Percentiles rank a stretch among this genome's conserved stretches.
Evolutionary conservation across 805 yeast genomes (phyloP).

Genomic region (Candida sithepensis): DNA sequence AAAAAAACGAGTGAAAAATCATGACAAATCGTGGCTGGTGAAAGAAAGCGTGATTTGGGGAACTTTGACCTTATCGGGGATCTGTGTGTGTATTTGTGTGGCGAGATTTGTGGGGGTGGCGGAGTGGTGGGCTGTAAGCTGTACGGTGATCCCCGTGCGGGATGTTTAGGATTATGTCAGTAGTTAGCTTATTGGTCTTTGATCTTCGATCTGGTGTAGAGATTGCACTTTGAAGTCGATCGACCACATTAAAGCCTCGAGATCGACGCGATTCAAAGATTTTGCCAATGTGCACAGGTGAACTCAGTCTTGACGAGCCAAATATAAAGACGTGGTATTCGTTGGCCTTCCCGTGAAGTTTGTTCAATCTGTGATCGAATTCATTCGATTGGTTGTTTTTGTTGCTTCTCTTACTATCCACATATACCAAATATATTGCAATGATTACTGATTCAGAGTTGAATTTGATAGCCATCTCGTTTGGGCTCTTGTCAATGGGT

Average conservation of each 20-base stretch:
- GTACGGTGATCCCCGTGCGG: background rate
- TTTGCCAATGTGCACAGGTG: too few species aligned
- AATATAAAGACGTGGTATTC: too few species aligned
- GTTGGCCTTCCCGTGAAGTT: too few species aligned
- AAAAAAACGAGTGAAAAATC: too few species aligned
- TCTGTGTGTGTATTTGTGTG: background rate
- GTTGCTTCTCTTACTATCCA: background rate
- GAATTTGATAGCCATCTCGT: slow-evolving; percentile 64
- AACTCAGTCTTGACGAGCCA: too few species aligned
- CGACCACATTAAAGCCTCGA: too few species aligned
- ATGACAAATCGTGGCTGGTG: too few species aligned
- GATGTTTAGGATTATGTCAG: background rate
- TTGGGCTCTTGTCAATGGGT: slow-evolving; percentile 69
- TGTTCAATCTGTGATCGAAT: too few species aligned
- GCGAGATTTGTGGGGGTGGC: background rate
- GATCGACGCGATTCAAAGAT: too few species aligned
- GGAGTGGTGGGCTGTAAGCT: background rate
- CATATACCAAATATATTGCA: background rate
- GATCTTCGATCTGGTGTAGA: too few species aligned
- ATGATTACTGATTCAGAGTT: slow-evolving; percentile 88
- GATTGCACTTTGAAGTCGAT: too few species aligned
- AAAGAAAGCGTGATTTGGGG: background rate
- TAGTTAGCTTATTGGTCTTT: too few species aligned
- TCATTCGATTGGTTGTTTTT: background rate
- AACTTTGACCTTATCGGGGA: background rate